phyloP scores from a whole-genome alignment of 2,329 filamentous ascomycete genomes.

The Pseudopyrenochaeta lycopersici region DNA sequence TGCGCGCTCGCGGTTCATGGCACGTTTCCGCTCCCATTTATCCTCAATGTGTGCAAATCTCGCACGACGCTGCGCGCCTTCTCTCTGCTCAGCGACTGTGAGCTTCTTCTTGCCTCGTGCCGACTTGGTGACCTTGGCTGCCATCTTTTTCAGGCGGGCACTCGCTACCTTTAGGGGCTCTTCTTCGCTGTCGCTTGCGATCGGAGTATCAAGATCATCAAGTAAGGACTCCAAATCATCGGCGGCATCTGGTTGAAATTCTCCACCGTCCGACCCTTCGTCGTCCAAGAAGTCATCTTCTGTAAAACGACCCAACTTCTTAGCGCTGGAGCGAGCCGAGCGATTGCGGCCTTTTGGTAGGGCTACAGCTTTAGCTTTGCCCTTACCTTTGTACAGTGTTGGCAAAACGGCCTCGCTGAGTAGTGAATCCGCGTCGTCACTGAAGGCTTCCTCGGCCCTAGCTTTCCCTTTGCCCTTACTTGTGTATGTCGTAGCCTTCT shows the following conservation, averaged over 20 bases:
- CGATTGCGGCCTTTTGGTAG: conserved; percentile 22
- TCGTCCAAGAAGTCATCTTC: conserved; percentile 28
- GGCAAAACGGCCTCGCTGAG: conserved; percentile 7
- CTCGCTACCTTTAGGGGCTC: conserved; percentile 31
- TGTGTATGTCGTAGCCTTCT: conserved; percentile 13
- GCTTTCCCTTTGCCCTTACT: conserved; percentile 30
- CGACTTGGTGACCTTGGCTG: conserved; percentile 15
- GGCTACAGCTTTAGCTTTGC: conserved; percentile 31
- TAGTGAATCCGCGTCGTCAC: conserved; percentile 13
- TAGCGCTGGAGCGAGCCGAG: conserved; percentile 28
- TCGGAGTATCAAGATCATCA: conserved; percentile 25
- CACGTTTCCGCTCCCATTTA: conserved; percentile 58
- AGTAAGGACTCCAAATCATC: conserved; percentile 32
- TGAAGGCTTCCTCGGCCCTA: conserved; percentile 9
- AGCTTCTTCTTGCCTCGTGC: conserved; percentile 38
- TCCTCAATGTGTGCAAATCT: conserved; percentile 47
- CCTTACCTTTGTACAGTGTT: conserved; percentile 32
- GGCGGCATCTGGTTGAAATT: conserved; percentile 37
- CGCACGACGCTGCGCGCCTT: conserved; percentile 25
- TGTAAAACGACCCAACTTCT: conserved; percentile 18
- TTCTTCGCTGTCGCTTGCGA: conserved; percentile 38
- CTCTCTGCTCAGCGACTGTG: conserved; percentile 29
- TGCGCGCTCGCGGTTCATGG: conserved; percentile 68
- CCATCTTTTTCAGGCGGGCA: conserved; percentile 25
- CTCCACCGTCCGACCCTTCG: conserved; percentile 37